Evolutionary conservation across 495 filamentous ascomycete species (phyloP).

Genomic region (Lasiosphaeria hispida): DNA sequence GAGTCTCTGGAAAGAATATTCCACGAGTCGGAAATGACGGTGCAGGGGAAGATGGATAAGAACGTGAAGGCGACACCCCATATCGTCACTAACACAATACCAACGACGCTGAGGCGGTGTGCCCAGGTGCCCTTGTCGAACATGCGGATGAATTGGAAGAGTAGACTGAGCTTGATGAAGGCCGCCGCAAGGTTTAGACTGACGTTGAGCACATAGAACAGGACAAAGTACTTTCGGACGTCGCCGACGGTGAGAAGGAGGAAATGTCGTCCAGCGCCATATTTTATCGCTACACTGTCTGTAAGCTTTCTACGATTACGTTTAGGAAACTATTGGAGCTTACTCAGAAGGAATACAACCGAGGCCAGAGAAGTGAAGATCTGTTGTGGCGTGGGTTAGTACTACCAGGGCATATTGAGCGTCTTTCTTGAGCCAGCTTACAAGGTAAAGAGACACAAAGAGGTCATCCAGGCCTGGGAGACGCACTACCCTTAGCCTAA

Average conservation of each 20-base stretch:
- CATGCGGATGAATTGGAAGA: conserved; percentile 33
- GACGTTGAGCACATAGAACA: conserved; percentile 33
- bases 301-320: neutral
- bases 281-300: conserved; percentile 11
- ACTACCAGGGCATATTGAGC: neutral
- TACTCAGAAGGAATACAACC: conserved; percentile 26
- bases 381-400: neutral
- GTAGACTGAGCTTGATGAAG: conserved; percentile 29
- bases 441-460: conserved; percentile 32
- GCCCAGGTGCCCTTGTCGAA: conserved; percentile 23
- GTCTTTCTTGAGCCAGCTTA: conserved; percentile 3
- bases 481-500: conserved; percentile 26
- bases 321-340: neutral
- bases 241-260: conserved; percentile 18
- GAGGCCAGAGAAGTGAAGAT: conserved; percentile 25
- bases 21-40: conserved; percentile 27
- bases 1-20: conserved; percentile 17
- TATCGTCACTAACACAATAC: conserved; percentile 22
- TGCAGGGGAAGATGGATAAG: conserved; percentile 26
- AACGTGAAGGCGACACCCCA: conserved; percentile 27
- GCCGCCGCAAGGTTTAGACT: conserved; percentile 24
- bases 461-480: conserved; percentile 31
- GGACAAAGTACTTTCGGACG: conserved; percentile 21
- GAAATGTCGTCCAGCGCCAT: conserved; percentile 21
- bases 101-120: conserved; percentile 21